Base-by-base conservation (phyloP, 441 rosid genomes). In the Codiaeum variegatum region DNA sequence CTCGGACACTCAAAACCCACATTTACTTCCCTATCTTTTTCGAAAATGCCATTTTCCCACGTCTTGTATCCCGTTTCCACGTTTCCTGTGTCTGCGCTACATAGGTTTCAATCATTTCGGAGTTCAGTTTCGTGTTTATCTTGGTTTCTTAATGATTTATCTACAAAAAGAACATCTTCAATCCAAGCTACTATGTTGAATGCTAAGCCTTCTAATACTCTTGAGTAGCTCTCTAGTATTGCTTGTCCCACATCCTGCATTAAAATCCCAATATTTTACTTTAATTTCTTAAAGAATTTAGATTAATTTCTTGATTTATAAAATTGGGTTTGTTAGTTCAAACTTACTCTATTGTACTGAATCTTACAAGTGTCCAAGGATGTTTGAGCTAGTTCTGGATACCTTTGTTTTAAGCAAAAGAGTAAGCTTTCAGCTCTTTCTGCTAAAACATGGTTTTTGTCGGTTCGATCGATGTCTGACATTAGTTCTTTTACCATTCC, bases 111-210 rank as follows among this genome's bases (percentile, higher is more conserved):
- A 66, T 18, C 42, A 24, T 21, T 56, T 38, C 21, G 19, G 10
- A 10, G 1, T 36, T 36, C 5, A 34, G 59, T 26, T 52, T 47
- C 64, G n/a, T 78, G 72, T 66, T 73, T 77, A 26, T 83, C 82
- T 81, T 84, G 84, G 75, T 70, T 85, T 79, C 87, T 83, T 71
- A 84, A 81, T 21, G 92, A 81, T 78, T 76, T 87, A 74, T 91
- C 99, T 40, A 87, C 97, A 73, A 82, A 83, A 64, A 92, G 84
- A 73, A 94, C 98, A 83, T 94, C 98, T 47, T 92, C 97, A 69
- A 91, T 90, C 99, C 99, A 90, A 59, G 97, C 92, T n/a, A 92
- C 97, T 62, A 88, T 80, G 80, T 94, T 92, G 88, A 91, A 92
- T 61, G 99, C 99, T 73, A 92, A 75, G 49, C 99, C 97, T 88